Base-by-base conservation (phyloP, 805 yeast species). In the Zygosaccharomyces bailii region DNA sequence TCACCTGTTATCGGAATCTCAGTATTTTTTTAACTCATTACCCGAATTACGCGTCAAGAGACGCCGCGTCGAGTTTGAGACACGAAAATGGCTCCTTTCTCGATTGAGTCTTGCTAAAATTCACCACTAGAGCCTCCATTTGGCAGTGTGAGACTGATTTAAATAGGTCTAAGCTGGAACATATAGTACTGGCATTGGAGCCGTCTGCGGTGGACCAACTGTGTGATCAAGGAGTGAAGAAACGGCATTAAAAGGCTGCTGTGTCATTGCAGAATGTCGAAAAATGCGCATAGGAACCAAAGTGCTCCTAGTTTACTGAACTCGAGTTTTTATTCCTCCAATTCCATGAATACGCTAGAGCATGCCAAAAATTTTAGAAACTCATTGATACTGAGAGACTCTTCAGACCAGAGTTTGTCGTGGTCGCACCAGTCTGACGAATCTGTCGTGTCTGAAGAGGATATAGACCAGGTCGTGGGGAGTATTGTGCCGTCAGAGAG, bases 281-380 rank as follows among this genome's bases (percentile, higher is more conserved):
- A 25, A 30, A 25, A 37, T 10, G 32, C 19, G 3, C 18, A 37
- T 37, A 20, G 40, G 5, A 24, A 16, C 21, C 21, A 48, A 32
- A 27, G 23, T 17, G 56, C 45, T 7, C 42, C 56, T 2, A 55
- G 53, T 17, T 43, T 58, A 13, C 39, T 57, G 29, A 55, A 57
- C 29, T 52, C 61, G 7, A 51, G 61, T 2, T 63, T 63, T 37
- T 63, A 59, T 42, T 56, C 65, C 3, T 61, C 66, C 1, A 51
- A 43, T 4, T 56, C 65, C 2, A 53, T 54, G 4, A 56, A 59
- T 34, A 56, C 58, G 0, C 33, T 57, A 11, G 67, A 61, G 19
- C 69, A 65, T 49, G 65, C 63, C 4, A 53, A 57, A 20, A 61
- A 56, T 29, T 60, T 65, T 31, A 54, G 68, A 48, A 60, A 63